These are phyloP conservation scores for Elsinoe ampelina DNA, from an alignment of 2,329 filamentous ascomycete species.

Conservation along the genomic window DNA sequence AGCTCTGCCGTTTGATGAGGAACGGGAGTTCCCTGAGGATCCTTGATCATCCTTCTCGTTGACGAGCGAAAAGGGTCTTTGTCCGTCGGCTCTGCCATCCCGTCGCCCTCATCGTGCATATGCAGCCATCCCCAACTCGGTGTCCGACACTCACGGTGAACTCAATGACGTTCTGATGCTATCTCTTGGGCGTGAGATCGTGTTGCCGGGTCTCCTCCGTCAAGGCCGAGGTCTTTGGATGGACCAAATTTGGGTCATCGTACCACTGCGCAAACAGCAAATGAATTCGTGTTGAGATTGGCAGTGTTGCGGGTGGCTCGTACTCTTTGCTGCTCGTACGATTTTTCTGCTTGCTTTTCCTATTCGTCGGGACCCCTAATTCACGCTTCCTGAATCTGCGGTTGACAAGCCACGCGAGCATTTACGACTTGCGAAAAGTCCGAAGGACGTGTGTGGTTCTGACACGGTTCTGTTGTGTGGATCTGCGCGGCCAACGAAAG, in stretches of 20 bases:
- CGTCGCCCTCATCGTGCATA: conserved; percentile 1
- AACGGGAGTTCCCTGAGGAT: conserved; percentile 6
- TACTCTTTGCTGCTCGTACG: neutral
- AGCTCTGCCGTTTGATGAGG: conserved; percentile 12
- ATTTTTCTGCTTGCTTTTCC: neutral
- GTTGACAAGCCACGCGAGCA: conserved; percentile 12
- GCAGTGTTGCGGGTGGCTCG: neutral
- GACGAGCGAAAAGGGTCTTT: too few species aligned
- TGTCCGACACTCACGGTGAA: conserved; percentile 8
- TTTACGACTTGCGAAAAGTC: neutral
- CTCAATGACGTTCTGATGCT: conserved; percentile 8
- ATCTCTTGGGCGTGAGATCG: neutral
- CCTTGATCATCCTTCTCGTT: too few species aligned
- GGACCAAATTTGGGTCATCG: neutral
- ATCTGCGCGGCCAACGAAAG: conserved; percentile 12
- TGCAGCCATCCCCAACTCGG: conserved; percentile 11
- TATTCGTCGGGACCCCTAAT: neutral
- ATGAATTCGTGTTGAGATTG: conserved; percentile 1
- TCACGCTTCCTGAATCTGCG: neutral
- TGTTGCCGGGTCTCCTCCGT: conserved; percentile 9
- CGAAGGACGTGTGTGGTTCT: neutral
- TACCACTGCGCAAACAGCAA: neutral
- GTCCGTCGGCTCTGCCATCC: neutral
- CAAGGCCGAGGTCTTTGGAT: neutral
- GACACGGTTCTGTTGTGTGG: conserved; percentile 3